phyloP scores from a whole-genome alignment of 306 rosid species.

The Vachellia pachyceras region DNA sequence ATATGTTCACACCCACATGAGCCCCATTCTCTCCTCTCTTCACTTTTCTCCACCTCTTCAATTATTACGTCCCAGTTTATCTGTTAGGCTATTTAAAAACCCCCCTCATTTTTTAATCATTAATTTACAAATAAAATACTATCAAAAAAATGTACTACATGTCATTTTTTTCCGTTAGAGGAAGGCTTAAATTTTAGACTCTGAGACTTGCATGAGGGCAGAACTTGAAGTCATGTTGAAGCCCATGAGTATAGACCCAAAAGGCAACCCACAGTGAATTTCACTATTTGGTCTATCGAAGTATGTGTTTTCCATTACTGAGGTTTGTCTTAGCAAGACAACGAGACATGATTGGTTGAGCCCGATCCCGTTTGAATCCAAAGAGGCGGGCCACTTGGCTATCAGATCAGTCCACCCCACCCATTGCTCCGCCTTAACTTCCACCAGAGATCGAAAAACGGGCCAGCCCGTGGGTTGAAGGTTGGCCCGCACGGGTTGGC shows the following conservation, averaged over 20 bases:
- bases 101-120: not conserved
- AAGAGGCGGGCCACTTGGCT: too few relatives aligned
- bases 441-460: too few relatives aligned
- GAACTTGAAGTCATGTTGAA: not conserved
- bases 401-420: too few relatives aligned
- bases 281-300: not conserved
- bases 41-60: not conserved
- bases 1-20: conserved; percentile 15
- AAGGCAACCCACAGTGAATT: not conserved
- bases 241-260: not conserved
- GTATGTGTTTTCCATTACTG: too few relatives aligned
- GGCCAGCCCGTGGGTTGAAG: too few relatives aligned
- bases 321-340: too few relatives aligned
- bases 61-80: not conserved
- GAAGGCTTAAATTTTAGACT: not conserved
- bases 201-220: not conserved
- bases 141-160: too few relatives aligned
- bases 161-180: not conserved
- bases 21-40: not conserved
- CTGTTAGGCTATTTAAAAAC: not conserved
- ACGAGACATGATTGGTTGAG: too few relatives aligned
- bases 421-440: too few relatives aligned
- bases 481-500: too few relatives aligned
- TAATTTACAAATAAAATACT: not conserved
- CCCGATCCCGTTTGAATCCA: too few relatives aligned